phyloP scores from a whole-genome alignment of 2,329 filamentous ascomycete species.

The Arthrobotrys conoides region DNA sequence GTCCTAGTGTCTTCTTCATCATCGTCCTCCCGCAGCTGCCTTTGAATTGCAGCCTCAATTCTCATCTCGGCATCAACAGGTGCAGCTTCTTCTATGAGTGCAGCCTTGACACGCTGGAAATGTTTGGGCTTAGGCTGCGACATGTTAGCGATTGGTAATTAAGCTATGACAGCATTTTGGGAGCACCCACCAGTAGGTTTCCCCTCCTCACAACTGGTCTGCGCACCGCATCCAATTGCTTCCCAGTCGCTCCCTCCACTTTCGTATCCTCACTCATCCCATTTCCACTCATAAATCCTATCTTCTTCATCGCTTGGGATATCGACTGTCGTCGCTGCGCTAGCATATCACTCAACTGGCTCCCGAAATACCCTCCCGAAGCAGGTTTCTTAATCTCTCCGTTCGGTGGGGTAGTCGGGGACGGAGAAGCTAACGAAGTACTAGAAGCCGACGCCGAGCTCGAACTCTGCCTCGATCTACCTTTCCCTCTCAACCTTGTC shows the following conservation, averaged over 20 bases:
- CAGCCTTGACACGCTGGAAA: slow-evolving; percentile 92
- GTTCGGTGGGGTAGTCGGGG: slow-evolving; percentile 62
- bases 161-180: neutral
- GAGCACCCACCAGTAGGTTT: slow-evolving; percentile 81
- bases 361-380: slow-evolving; percentile 72
- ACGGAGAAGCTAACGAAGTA: slow-evolving; percentile 61
- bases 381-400: slow-evolving; percentile 62
- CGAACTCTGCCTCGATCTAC: slow-evolving; percentile 74
- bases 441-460: slow-evolving; percentile 74
- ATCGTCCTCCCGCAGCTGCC: slow-evolving; percentile 84
- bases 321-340: slow-evolving; percentile 82
- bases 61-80: slow-evolving; percentile 90
- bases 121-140: slow-evolving; percentile 91
- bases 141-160: slow-evolving; percentile 64
- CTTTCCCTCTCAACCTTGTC: slow-evolving; percentile 62
- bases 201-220: slow-evolving; percentile 87
- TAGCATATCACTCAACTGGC: slow-evolving; percentile 69
- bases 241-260: slow-evolving; percentile 67
- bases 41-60: slow-evolving; percentile 93
- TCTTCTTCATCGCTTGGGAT: slow-evolving; percentile 77
- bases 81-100: slow-evolving; percentile 86
- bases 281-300: slow-evolving; percentile 58
- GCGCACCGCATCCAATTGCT: slow-evolving; percentile 79
- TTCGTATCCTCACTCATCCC: slow-evolving; percentile 64
- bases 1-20: slow-evolving; percentile 60